Conservation (phyloP, 805 yeast genomes). For the Jamesozyma piceae region DNA sequence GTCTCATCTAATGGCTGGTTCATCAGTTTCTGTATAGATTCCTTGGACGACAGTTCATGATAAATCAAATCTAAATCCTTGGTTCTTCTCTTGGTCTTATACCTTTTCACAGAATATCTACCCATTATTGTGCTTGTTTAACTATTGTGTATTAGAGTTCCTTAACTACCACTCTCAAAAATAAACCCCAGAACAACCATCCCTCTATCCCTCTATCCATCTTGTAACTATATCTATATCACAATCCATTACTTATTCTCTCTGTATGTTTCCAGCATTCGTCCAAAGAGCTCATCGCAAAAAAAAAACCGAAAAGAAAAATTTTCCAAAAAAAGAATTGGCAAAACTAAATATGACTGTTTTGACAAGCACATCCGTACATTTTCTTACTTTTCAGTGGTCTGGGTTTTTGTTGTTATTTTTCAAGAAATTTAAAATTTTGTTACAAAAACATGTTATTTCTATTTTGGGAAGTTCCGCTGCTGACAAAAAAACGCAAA, state of each 20-base stretch:
- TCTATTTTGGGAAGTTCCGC: neutral
- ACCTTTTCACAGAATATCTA: slow-evolving; percentile 74
- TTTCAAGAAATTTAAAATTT: too few species aligned
- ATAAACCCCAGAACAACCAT: too few species aligned
- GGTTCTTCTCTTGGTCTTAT: slow-evolving; percentile 82
- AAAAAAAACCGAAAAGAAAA: too few species aligned
- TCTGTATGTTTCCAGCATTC: neutral
- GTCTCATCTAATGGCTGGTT: slow-evolving; percentile 84
- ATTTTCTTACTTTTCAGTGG: neutral
- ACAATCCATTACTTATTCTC: too few species aligned
- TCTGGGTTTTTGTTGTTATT: too few species aligned
- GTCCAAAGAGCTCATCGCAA: neutral
- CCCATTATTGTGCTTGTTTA: slow-evolving; percentile 57
- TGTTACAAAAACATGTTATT: too few species aligned
- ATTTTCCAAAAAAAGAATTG: neutral
- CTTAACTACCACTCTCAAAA: too few species aligned
- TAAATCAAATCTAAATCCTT: slow-evolving; percentile 78
- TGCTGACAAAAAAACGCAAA: neutral
- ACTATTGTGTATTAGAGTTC: neutral
- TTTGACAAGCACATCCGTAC: neutral
- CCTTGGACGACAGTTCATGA: slow-evolving; percentile 58
- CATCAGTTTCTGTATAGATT: slow-evolving; percentile 54
- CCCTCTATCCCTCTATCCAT: too few species aligned
- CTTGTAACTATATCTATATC: too few species aligned
- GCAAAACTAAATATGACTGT: too few species aligned